These are phyloP conservation scores for Annulohypoxylon stygium DNA, from an alignment of 495 filamentous ascomycete species.

Conservation along the genomic window DNA sequence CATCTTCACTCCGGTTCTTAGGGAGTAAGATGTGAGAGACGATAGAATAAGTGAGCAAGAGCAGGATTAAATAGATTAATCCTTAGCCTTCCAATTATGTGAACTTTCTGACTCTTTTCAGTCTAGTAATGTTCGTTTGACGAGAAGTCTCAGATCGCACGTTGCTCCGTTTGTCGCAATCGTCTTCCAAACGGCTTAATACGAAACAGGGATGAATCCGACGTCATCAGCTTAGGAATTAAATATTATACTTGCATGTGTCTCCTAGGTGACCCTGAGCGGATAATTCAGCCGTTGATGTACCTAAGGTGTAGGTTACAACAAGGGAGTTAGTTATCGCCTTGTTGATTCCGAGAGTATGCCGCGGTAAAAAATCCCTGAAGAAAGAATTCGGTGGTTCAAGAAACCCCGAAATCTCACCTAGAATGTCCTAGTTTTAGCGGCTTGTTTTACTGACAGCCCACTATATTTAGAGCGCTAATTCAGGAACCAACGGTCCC, in stretches of 20 bases:
- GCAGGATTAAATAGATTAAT: not conserved
- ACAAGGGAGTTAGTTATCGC: slow-evolving; percentile 1
- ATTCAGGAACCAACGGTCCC: slow-evolving; percentile 24
- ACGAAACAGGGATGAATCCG: slow-evolving; percentile 15
- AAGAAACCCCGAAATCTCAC: slow-evolving; percentile 27
- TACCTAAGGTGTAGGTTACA: not conserved
- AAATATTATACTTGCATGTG: slow-evolving; percentile 1
- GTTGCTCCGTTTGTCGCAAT: slow-evolving; percentile 15
- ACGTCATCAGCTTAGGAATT: slow-evolving; percentile 33
- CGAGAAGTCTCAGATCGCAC: not conserved
- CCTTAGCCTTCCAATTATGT: not conserved
- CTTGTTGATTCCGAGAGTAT: slow-evolving; percentile 24
- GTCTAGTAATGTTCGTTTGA: slow-evolving; percentile 24
- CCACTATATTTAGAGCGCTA: slow-evolving; percentile 22
- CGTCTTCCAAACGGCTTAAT: slow-evolving; percentile 10
- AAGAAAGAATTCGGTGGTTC: slow-evolving; percentile 30
- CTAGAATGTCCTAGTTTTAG: slow-evolving; percentile 15
- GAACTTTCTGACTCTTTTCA: slow-evolving; percentile 4
- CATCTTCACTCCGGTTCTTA: slow-evolving; percentile 57
- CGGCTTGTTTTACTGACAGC: slow-evolving; percentile 9
- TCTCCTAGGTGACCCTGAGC: slow-evolving; percentile 6
- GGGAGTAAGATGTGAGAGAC: not conserved
- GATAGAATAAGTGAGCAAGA: not conserved
- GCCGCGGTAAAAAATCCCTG: slow-evolving; percentile 33
- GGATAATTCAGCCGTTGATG: not conserved